These are phyloP conservation scores for Neurospora sp. DNA, from an alignment of 495 filamentous ascomycete genomes.

Conservation along the genomic window DNA sequence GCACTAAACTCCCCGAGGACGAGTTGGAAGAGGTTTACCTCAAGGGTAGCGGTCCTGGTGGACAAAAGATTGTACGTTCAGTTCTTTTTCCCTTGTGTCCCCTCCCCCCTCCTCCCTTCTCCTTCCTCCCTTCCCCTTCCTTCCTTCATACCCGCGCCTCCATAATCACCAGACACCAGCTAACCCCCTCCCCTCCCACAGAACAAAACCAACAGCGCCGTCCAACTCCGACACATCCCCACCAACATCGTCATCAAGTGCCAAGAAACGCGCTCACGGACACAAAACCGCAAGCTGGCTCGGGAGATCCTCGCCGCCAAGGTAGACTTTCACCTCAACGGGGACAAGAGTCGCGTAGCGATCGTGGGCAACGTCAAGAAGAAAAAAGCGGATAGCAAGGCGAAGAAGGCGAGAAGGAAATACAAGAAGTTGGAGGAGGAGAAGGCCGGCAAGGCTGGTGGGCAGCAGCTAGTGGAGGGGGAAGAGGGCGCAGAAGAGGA, in stretches of 20 bases:
- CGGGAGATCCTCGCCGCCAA: conserved; percentile 64
- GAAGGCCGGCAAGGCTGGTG: conserved; percentile 11
- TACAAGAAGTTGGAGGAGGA: conserved; percentile 39
- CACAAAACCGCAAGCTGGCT: conserved; percentile 84
- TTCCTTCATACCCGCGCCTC: too few species aligned
- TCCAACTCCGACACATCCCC: conserved; percentile 83
- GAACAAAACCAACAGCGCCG: conserved; percentile 96
- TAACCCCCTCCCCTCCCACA: conserved; percentile 19
- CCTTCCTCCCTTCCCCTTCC: background rate
- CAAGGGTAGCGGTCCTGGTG: conserved; percentile 86
- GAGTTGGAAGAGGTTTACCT: conserved; percentile 80
- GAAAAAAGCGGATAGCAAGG: conserved; percentile 38
- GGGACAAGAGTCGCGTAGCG: conserved; percentile 32
- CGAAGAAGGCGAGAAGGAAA: conserved; percentile 40
- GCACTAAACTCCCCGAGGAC: conserved; percentile 56
- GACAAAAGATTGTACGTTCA: conserved; percentile 88
- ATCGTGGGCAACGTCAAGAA: conserved; percentile 32
- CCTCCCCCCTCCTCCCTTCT: too few species aligned
- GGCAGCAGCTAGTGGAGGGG: background rate
- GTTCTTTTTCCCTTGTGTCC: too few species aligned
- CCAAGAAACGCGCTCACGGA: conserved; percentile 78
- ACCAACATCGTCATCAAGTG: conserved; percentile 86
- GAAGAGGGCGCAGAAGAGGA: background rate
- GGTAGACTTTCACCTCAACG: conserved; percentile 56
- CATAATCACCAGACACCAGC: too few species aligned